Conservation (phyloP, 805 yeast genomes). For the Ogataea angusta region DNA sequence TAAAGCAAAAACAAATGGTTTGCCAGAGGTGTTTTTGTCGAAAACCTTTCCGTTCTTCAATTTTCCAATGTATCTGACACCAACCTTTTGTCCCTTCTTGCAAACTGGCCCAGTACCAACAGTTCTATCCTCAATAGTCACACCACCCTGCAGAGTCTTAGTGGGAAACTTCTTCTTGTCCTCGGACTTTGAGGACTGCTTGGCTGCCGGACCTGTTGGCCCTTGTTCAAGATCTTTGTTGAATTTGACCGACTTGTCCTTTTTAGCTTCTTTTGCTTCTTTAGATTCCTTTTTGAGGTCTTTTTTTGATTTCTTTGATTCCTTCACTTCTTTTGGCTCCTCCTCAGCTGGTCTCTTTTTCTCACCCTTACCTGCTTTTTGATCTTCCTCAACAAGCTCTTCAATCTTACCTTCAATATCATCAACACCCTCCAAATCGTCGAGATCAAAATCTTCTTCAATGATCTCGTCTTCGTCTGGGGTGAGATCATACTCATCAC, state of each 20-base stretch:
- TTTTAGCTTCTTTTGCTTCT: conserved; percentile 30
- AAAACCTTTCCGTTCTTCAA: conserved; percentile 93
- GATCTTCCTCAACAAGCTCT: conserved; percentile 66
- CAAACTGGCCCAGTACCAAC: conserved; percentile 85
- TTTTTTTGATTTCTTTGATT: conserved; percentile 16
- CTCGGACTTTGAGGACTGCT: conserved; percentile 28
- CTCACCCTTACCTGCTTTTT: conserved; percentile 4
- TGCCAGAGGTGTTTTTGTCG: conserved; percentile 96
- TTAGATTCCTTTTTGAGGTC: conserved; percentile 24
- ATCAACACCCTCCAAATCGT: conserved; percentile 63
- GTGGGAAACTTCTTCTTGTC: conserved; percentile 55
- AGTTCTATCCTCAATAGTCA: conserved; percentile 87
- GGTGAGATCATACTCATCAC: conserved; percentile 63
- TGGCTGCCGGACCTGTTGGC: conserved; percentile 54
- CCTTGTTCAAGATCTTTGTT: conserved; percentile 91
- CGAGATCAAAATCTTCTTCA: conserved; percentile 53
- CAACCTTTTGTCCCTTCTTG: conserved; percentile 85
- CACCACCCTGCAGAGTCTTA: conserved; percentile 88
- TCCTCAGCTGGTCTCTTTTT: conserved; percentile 33
- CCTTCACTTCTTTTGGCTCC: conserved; percentile 30
- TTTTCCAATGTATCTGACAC: conserved; percentile 97
- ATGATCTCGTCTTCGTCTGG: conserved; percentile 72
- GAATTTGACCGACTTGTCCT: conserved; percentile 79
- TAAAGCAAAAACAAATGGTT: conserved; percentile 85
- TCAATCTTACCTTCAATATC: conserved; percentile 72